Percentiles rank a stretch among this genome's conserved stretches.
phyloP scores from a whole-genome alignment of 306 rosid species.

The Arachis hypogaea region DNA sequence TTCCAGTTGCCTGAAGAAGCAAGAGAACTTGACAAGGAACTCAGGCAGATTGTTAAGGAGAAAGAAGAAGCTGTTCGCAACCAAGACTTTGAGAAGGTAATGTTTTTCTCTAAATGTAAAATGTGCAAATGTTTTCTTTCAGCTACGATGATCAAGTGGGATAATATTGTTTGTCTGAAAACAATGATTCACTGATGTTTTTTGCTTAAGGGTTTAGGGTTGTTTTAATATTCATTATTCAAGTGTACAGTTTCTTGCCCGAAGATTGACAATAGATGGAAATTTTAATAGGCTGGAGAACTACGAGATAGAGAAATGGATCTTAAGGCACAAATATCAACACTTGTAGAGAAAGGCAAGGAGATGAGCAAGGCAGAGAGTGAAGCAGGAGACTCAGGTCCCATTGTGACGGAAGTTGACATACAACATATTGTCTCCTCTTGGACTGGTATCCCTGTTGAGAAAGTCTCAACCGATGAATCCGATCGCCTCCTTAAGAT shows the following conservation, averaged over 20 bases:
- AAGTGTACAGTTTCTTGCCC: slow-evolving; percentile 8
- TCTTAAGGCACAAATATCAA: slow-evolving; percentile 85
- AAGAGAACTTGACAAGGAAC: slow-evolving; percentile 86
- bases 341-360: slow-evolving; percentile 90
- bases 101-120: slow-evolving; percentile 1
- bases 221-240: background rate
- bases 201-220: background rate
- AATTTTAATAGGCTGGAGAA: slow-evolving; percentile 83
- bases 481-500: slow-evolving; percentile 97
- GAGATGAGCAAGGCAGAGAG: slow-evolving; percentile 98
- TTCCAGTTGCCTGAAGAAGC: slow-evolving; percentile 95
- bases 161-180: background rate
- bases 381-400: slow-evolving; percentile 91
- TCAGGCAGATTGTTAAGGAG: slow-evolving; percentile 91
- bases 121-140: slow-evolving; percentile 8
- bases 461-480: slow-evolving; percentile 93
- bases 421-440: slow-evolving; percentile 92
- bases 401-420: slow-evolving; percentile 88
- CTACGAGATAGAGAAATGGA: slow-evolving; percentile 96
- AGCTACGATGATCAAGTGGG: slow-evolving; percentile 12
- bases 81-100: slow-evolving; percentile 98
- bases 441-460: slow-evolving; percentile 99
- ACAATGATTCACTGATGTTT: background rate
- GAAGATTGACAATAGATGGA: slow-evolving; percentile 24
- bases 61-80: slow-evolving; percentile 90